Conservation (phyloP, 2,329 filamentous ascomycete species). For the Colletotrichum lupini region DNA sequence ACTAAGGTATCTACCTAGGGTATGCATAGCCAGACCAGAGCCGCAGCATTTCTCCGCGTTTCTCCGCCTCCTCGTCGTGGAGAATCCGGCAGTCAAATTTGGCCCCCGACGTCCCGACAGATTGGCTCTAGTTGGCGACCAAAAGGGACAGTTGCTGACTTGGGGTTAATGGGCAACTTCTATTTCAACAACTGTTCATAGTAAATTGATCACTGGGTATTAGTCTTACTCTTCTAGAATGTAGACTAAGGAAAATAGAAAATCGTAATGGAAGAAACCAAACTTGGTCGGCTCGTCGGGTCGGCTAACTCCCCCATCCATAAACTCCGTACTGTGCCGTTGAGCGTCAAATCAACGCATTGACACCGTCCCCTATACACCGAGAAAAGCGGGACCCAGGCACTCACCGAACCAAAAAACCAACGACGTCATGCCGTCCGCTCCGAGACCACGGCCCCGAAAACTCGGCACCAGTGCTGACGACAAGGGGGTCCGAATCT, state of each 20-base stretch:
- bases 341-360: too few species aligned
- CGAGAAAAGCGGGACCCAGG: background rate
- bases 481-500: conserved; percentile 12
- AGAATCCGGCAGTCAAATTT: background rate
- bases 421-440: conserved; percentile 33
- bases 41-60: background rate
- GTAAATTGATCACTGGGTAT: background rate
- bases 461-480: conserved; percentile 16
- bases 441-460: conserved; percentile 33
- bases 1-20: background rate
- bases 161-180: background rate
- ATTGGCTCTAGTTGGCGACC: background rate
- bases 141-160: background rate
- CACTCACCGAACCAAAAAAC: background rate
- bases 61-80: background rate
- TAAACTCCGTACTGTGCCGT: too few species aligned
- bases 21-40: background rate
- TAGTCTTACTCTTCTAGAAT: background rate
- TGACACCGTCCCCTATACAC: background rate
- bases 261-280: background rate
- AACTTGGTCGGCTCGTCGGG: background rate
- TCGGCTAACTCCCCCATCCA: background rate
- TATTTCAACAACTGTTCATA: background rate
- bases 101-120: background rate
- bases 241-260: background rate